phyloP scores from a whole-genome alignment of 2,329 filamentous ascomycete species.

The Cytospora chrysosperma region DNA sequence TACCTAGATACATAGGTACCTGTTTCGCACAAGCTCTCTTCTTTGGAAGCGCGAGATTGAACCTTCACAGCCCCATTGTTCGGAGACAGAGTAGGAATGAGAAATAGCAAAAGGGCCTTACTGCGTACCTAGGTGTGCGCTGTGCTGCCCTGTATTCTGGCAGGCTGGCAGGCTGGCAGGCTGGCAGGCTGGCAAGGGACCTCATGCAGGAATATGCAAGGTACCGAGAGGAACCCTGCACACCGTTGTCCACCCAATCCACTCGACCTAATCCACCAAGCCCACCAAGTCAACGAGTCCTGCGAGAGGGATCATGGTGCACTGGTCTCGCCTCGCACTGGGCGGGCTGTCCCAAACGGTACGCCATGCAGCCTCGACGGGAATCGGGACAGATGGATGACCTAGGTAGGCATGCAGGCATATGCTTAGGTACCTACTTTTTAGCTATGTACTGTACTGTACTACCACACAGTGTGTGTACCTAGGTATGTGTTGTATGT shows the following conservation, averaged over 20 bases:
- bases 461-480: not conserved
- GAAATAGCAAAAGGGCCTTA: not conserved
- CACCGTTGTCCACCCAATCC: not conserved
- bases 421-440: too few species aligned
- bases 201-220: slow-evolving; percentile 18
- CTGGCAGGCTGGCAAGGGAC: not conserved
- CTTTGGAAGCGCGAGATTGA: too few species aligned
- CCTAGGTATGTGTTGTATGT: not conserved
- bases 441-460: not conserved
- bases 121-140: not conserved
- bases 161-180: too few species aligned
- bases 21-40: not conserved
- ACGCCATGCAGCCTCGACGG: not conserved
- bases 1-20: not conserved
- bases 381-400: not conserved
- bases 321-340: not conserved
- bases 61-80: too few species aligned
- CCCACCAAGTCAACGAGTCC: not conserved
- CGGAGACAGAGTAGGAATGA: not conserved
- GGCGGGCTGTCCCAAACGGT: not conserved
- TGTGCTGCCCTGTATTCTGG: too few species aligned
- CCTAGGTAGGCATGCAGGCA: too few species aligned
- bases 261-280: too few species aligned
- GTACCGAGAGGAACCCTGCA: slow-evolving; percentile 12
- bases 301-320: not conserved